Evolutionary conservation across 805 yeast genomes (phyloP).

Genomic region (Lachancea thermotolerans): DNA sequence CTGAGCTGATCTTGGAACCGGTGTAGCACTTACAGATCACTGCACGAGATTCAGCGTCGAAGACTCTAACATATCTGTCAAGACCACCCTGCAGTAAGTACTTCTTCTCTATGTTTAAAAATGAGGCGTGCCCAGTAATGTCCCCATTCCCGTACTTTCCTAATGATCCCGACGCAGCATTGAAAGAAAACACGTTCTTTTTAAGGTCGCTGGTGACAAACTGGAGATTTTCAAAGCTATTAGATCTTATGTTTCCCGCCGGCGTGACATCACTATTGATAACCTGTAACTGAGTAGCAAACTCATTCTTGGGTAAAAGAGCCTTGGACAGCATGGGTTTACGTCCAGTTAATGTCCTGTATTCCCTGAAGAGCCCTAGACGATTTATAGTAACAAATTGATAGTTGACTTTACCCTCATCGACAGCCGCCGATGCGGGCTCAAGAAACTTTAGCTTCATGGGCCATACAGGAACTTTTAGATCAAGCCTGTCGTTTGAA

Average conservation of each 20-base stretch:
- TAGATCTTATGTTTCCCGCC: constrained; percentile 17
- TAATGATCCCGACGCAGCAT: constrained; percentile 45
- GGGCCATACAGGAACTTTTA: constrained; percentile 76
- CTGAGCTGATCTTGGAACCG: constrained; percentile 54
- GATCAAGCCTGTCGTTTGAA: constrained; percentile 67
- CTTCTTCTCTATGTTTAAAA: constrained; percentile 27
- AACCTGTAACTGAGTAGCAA: constrained; percentile 18
- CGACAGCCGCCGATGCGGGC: constrained; percentile 32
- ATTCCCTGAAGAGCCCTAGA: constrained; percentile 53
- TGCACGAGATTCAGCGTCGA: constrained; percentile 52
- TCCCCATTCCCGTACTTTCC: constrained; percentile 76
- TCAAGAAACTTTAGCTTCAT: constrained; percentile 44
- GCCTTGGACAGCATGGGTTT: constrained; percentile 48
- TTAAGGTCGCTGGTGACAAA: constrained; percentile 70
- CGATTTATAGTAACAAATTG: constrained; percentile 58
- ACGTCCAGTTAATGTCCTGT: constrained; percentile 60
- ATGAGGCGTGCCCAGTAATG: constrained; percentile 49
- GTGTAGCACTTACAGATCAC: constrained; percentile 62
- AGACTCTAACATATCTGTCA: constrained; percentile 80
- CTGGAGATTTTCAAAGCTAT: constrained; percentile 29
- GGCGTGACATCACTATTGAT: constrained; percentile 12
- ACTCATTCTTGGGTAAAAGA: constrained; percentile 26
- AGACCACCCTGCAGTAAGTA: constrained; percentile 73
- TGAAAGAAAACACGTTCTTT: constrained; percentile 52
- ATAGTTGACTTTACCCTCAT: constrained; percentile 28